Conservation (phyloP, 2,329 filamentous ascomycete genomes). For the Diaporthe vexans region DNA sequence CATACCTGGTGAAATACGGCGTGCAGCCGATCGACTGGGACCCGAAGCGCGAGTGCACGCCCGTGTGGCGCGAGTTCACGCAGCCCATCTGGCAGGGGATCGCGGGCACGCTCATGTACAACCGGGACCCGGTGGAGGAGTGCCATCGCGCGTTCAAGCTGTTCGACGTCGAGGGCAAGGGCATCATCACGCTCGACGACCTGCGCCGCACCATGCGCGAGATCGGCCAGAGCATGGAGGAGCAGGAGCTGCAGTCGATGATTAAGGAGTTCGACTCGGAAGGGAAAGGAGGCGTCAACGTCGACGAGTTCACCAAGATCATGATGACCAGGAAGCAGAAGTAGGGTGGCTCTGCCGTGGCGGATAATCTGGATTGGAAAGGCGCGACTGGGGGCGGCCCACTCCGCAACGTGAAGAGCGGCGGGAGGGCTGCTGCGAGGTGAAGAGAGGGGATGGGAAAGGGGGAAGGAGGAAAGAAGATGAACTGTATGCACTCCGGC, state of each 20-base stretch:
- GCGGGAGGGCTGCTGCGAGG: background rate
- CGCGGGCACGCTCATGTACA: slow-evolving; percentile 83
- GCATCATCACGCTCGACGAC: slow-evolving; percentile 90
- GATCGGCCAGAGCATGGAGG: slow-evolving; percentile 91
- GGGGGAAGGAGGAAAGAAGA: background rate
- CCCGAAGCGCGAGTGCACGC: slow-evolving; percentile 67
- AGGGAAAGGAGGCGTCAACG: slow-evolving; percentile 84
- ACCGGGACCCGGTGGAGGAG: slow-evolving; percentile 90
- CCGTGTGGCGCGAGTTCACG: slow-evolving; percentile 79
- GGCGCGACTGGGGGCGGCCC: background rate
- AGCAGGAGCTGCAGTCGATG: slow-evolving; percentile 94
- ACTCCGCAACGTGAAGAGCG: background rate
- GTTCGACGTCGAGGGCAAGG: slow-evolving; percentile 94
- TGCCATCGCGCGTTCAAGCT: slow-evolving; percentile 91
- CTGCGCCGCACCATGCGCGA: slow-evolving; percentile 89
- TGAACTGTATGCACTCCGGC: background rate
- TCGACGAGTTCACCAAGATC: slow-evolving; percentile 78
- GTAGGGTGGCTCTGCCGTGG: slow-evolving; percentile 35
- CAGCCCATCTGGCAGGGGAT: slow-evolving; percentile 81
- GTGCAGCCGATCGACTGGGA: slow-evolving; percentile 75
- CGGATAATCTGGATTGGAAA: slow-evolving; percentile 33
- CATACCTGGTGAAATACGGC: slow-evolving; percentile 85
- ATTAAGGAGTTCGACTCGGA: slow-evolving; percentile 98
- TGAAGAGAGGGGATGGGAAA: background rate
- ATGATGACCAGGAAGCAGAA: slow-evolving; percentile 58